Evolutionary conservation across 352 stramenopile species (phyloP).

Genomic region (Pythium vanterpoolii): DNA sequence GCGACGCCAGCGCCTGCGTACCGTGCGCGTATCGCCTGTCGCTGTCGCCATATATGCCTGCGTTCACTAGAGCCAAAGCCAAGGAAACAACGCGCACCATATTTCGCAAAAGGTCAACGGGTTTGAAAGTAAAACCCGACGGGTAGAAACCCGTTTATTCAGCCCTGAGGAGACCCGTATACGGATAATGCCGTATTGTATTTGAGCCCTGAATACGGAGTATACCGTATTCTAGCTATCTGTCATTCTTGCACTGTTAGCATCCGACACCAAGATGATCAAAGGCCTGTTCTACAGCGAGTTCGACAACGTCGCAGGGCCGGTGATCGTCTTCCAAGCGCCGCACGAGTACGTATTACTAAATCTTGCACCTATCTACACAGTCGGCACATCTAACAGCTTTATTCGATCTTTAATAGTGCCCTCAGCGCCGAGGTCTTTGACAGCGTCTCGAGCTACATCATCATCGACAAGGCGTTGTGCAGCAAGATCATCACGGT

Average conservation of each 20-base stretch:
- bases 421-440: constrained; percentile 81
- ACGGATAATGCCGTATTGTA: constrained; percentile 8
- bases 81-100: not conserved
- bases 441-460: constrained; percentile 83
- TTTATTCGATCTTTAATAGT: constrained; percentile 26
- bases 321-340: constrained; percentile 88
- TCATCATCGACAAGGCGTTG: constrained; percentile 88
- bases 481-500: constrained; percentile 88
- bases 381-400: not conserved
- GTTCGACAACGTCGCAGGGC: constrained; percentile 90
- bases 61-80: not conserved
- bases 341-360: constrained; percentile 56
- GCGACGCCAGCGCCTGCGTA: constrained; percentile 4
- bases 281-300: constrained; percentile 90
- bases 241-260: not conserved
- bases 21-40: constrained; percentile 28
- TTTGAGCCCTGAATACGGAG: constrained; percentile 11
- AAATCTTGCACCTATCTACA: not conserved
- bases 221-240: constrained; percentile 11
- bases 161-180: constrained; percentile 2
- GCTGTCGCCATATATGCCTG: constrained; percentile 12
- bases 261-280: constrained; percentile 43
- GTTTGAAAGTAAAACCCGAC: not conserved
- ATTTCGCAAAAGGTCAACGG: not conserved
- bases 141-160: not conserved